Conservation (phyloP, 805 yeast species). For the Yarrowia sp. region DNA sequence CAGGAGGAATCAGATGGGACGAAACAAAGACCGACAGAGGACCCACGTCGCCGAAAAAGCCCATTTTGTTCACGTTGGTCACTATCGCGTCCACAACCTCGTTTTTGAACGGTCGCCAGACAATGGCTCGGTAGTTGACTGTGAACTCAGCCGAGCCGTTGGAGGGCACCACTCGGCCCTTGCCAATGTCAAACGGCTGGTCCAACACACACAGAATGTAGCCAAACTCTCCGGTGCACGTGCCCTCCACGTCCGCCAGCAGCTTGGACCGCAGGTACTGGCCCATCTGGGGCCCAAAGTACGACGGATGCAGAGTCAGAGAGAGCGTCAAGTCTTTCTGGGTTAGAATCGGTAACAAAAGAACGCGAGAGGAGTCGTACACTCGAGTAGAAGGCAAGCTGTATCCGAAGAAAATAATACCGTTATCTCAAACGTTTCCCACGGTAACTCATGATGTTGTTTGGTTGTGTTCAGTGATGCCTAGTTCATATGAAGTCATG, state of each 20-base stretch:
- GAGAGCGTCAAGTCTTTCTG: slow-evolving; percentile 86
- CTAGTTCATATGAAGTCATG: too few species aligned
- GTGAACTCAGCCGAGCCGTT: slow-evolving; percentile 96
- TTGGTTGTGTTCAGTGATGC: too few species aligned
- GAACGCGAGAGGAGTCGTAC: not conserved
- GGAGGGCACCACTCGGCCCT: slow-evolving; percentile 88
- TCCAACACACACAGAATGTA: slow-evolving; percentile 95
- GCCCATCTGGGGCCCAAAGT: slow-evolving; percentile 97
- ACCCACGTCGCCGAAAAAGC: slow-evolving; percentile 97
- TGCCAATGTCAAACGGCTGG: slow-evolving; percentile 92
- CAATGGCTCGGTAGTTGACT: slow-evolving; percentile 94
- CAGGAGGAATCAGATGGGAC: slow-evolving; percentile 92
- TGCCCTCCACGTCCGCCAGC: slow-evolving; percentile 95
- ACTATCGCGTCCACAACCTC: slow-evolving; percentile 98
- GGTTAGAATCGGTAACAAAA: slow-evolving; percentile 3
- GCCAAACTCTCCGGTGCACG: slow-evolving; percentile 98
- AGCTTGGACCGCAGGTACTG: slow-evolving; percentile 88
- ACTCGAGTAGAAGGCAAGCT: not conserved
- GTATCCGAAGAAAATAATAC: too few species aligned
- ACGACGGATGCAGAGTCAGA: slow-evolving; percentile 94
- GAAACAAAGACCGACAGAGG: slow-evolving; percentile 94
- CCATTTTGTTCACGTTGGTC: slow-evolving; percentile 91
- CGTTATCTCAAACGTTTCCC: not conserved
- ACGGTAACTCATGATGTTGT: too few species aligned
- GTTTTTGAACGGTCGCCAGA: slow-evolving; percentile 96